These are phyloP conservation scores for Zasmidium angulare DNA, from an alignment of 2,329 filamentous ascomycete species.

Conservation along the genomic window DNA sequence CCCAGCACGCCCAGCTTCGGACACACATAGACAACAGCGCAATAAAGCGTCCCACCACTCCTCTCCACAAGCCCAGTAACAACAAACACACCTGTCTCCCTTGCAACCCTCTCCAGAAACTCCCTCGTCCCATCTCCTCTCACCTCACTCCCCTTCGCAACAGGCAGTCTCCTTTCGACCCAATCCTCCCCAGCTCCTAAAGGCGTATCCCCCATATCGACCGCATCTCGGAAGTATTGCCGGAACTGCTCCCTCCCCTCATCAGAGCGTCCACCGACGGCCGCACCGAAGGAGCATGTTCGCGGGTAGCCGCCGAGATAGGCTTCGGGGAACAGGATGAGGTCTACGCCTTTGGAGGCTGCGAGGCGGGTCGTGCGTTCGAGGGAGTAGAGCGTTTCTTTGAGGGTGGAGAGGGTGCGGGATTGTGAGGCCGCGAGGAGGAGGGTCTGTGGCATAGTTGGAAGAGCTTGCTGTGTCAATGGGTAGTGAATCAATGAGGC, in stretches of 20 bases:
- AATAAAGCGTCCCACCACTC: conserved; percentile 80
- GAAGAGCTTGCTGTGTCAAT: background rate
- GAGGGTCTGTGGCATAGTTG: conserved; percentile 40
- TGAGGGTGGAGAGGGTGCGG: conserved; percentile 48
- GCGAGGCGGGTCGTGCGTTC: conserved; percentile 63
- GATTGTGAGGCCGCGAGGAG: conserved; percentile 52
- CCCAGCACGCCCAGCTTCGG: conserved; percentile 71
- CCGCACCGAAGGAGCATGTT: conserved; percentile 72
- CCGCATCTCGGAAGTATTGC: conserved; percentile 72
- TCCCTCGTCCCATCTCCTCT: conserved; percentile 78
- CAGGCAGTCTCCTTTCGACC: conserved; percentile 62
- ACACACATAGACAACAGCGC: conserved; percentile 77
- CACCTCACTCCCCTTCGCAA: conserved; percentile 46
- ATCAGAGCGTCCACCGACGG: conserved; percentile 66
- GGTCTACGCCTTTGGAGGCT: conserved; percentile 58
- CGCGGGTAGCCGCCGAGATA: conserved; percentile 91
- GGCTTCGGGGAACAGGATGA: conserved; percentile 88
- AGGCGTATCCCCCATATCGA: conserved; percentile 80
- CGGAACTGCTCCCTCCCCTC: conserved; percentile 79
- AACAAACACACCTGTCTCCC: conserved; percentile 77
- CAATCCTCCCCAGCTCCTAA: conserved; percentile 70
- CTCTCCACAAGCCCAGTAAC: conserved; percentile 78
- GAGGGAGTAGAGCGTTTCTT: conserved; percentile 65
- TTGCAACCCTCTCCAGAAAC: conserved; percentile 71
- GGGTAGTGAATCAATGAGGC: too few relatives aligned